These are phyloP conservation scores for Nematocida sp. DNA, from an alignment of 371 early-diverging fungal genomes.

Conservation along the genomic window DNA sequence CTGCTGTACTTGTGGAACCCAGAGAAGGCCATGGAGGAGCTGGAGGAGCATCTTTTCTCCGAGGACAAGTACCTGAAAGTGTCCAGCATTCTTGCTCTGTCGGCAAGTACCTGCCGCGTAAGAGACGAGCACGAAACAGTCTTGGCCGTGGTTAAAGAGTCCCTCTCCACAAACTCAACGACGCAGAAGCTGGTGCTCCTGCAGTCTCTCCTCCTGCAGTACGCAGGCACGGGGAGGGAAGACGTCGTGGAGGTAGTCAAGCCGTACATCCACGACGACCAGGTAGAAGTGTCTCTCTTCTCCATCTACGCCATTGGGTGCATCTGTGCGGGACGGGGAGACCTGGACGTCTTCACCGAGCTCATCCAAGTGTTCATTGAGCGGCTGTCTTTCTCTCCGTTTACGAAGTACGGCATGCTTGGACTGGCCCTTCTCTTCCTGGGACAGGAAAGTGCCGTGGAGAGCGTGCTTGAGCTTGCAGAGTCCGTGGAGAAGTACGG, in stretches of 20 bases:
- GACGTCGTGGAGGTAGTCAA: conserved; percentile 26
- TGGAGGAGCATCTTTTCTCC: conserved; percentile 57
- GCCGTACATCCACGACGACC: conserved; percentile 11
- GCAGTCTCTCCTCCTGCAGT: conserved; percentile 41
- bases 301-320: conserved; percentile 55
- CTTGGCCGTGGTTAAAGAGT: conserved; percentile 47
- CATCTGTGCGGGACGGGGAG: conserved; percentile 49
- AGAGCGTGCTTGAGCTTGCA: conserved; percentile 28
- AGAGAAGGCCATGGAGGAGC: conserved; percentile 47
- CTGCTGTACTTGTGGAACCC: conserved; percentile 56
- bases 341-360: conserved; percentile 51
- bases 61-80: conserved; percentile 41
- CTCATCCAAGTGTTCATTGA: conserved; percentile 48
- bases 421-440: conserved; percentile 60
- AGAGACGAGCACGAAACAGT: conserved; percentile 55
- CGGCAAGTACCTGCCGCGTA: conserved; percentile 30
- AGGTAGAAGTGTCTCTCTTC: conserved; percentile 39
- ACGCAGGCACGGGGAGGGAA: conserved; percentile 22
- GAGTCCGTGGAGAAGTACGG: conserved; percentile 23
- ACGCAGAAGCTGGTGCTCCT: conserved; percentile 50
- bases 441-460: conserved; percentile 37
- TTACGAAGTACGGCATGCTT: conserved; percentile 50
- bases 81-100: conserved; percentile 53
- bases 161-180: conserved; percentile 28
- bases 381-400: conserved; percentile 33